Evolutionary conservation across 176 grass and related monocot genomes (phyloP), one percentile per base, ranked within the genome.

Genomic region (Eremochloa ophiuroides): DNA sequence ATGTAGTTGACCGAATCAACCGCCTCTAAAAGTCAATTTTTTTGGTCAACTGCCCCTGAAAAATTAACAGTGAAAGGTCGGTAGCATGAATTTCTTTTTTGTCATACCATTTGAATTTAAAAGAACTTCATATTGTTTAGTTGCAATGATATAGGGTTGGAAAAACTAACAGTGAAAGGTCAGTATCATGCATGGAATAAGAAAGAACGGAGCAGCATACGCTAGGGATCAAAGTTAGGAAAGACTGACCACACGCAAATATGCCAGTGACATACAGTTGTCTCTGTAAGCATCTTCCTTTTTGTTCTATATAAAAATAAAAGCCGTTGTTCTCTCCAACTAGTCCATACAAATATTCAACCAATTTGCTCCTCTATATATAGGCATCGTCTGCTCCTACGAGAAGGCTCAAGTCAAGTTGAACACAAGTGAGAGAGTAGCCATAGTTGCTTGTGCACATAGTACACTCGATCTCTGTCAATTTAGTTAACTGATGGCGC

Each of bases 311-410:
- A 11, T 1, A 13, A 27, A 13, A 28, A 61, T 1, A 37, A 12
- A 61, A 48, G 66, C 39, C 31, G 4, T 71, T 17, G 38, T 18
- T 85, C 43, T 86, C 43, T 38, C 50, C 20, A 35, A 5, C n/a
- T n/a, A n/a, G 46, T 55, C 1, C 43, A 65, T 17, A 68, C 1
- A 37, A 22, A 11, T 39, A 38, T 39, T 14, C 38, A 16, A 37
- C 22, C 65, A 4, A 11, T 37, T 39, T 77, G 74, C 53, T 37
- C 74, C 40, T 71, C 53, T 85, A 79, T 67, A 86, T 74, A 80
- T 74, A 74, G 3, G 26, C 67, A 44, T 18, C 58, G 18, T 14
- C 59, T 2, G 20, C 25, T 73, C 56, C 0, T 56, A 10, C 20
- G 10, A 51, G 58, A 58, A 42, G 46, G 15, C 31, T n/a, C 82